phyloP scores from a whole-genome alignment of 129 eudicot genomes.

The Tanacetum coccineum region DNA sequence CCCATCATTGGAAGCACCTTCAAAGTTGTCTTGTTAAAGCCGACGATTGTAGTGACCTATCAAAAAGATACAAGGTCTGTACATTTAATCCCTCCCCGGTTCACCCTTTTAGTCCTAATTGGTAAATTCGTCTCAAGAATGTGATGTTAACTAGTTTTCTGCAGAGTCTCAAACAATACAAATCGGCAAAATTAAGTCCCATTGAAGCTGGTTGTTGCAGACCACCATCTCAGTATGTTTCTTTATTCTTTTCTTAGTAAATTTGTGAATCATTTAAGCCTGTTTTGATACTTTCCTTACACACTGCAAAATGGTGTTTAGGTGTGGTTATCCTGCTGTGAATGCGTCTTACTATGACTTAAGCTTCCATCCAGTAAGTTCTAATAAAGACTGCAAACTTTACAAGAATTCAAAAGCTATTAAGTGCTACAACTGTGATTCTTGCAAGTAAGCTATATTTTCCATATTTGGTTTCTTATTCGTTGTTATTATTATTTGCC shows the following conservation, averaged over 20 bases:
- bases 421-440: conserved; percentile 88
- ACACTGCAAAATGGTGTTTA: conserved; percentile 21
- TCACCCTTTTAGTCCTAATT: not conserved
- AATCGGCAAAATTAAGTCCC: conserved; percentile 67
- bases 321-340: conserved; percentile 94
- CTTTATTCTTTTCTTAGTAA: not conserved
- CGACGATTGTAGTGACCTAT: conserved; percentile 62
- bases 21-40: conserved; percentile 82
- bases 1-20: conserved; percentile 75
- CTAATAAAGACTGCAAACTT: conserved; percentile 71
- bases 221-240: conserved; percentile 84
- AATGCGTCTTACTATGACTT: conserved; percentile 86
- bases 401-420: conserved; percentile 62
- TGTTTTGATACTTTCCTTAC: not conserved
- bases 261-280: not conserved
- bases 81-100: not conserved
- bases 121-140: conserved; percentile 9
- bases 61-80: conserved; percentile 72
- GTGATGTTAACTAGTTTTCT: conserved; percentile 15
- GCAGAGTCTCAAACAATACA: conserved; percentile 69
- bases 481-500: not conserved
- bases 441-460: conserved; percentile 74
- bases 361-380: conserved; percentile 73
- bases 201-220: conserved; percentile 95
- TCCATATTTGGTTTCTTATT: conserved; percentile 1